These are phyloP conservation scores for Castanopsis chinensis DNA, from an alignment of 306 rosid genomes.

Conservation along the genomic window DNA sequence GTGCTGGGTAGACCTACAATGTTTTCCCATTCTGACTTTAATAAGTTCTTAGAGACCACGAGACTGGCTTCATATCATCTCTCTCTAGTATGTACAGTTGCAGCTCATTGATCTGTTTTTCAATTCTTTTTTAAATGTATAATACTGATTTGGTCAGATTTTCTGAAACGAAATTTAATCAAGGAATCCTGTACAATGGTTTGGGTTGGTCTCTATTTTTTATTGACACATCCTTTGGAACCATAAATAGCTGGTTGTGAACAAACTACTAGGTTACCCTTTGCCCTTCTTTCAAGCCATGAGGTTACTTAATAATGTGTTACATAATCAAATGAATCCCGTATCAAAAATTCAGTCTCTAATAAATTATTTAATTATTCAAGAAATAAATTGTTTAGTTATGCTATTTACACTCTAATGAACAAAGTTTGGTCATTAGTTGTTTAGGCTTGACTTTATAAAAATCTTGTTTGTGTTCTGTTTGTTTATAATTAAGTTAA, in stretches of 20 bases:
- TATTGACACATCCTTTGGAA: too few relatives aligned
- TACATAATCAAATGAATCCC: background rate
- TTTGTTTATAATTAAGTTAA: too few relatives aligned
- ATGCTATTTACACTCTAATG: background rate
- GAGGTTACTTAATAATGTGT: background rate
- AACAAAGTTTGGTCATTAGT: too few relatives aligned
- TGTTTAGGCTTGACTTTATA: too few relatives aligned
- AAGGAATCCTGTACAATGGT: too few relatives aligned
- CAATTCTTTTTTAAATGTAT: background rate
- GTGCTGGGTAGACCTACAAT: background rate
- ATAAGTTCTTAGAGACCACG: background rate
- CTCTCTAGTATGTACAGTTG: background rate
- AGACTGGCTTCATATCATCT: background rate
- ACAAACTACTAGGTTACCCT: too few relatives aligned
- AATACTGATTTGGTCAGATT: background rate
- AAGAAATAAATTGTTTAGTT: background rate
- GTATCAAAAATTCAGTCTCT: too few relatives aligned
- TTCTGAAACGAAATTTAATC: background rate
- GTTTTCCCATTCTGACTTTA: background rate
- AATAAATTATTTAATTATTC: background rate
- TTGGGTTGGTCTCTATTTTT: too few relatives aligned
- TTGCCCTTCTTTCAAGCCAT: too few relatives aligned
- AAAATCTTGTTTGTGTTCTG: too few relatives aligned
- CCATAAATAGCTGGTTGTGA: too few relatives aligned
- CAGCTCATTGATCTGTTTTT: background rate